Base-by-base conservation (phyloP, 1,139 yeast species). In the Blastobotrys elegans region DNA sequence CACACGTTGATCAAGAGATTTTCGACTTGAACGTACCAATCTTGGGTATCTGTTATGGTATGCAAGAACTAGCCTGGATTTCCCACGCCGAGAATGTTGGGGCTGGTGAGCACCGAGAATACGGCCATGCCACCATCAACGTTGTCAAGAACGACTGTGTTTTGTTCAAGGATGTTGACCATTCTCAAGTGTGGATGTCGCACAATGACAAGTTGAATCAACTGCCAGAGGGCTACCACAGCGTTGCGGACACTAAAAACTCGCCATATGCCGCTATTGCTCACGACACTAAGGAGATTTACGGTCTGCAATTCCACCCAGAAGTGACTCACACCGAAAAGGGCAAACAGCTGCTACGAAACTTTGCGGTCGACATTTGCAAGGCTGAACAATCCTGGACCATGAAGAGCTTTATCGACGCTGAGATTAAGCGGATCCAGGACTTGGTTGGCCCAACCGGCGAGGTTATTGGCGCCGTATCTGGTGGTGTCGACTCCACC, bases 401-500 rank as follows among this genome's bases (percentile, higher is more conserved):
- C 55, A 92, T 92, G 98, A 88, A 85, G 72, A 94, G 92, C 75
- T 92, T 92, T 70, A 85, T 94, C 63, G 96, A 88, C 62, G 88
- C 96, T 54, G 98, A 94, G 74, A 89, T 92, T 61, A 82, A 87
- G 58, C 82, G 98, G 71, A 94, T 92, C 60, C 80, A 87, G 70
- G 76, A 79, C 53, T 76, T 90, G 60, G 97, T 92, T 57, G 99
- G 99, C 50, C 97, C 96, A 57, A 84, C 90, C 52, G 98, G 96
- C 50, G 97, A 92, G 72, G 99, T 94, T 56, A 92, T 92, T 66
- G 99, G 99, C 72, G 99, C 99, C 49, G 98, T 92, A 60, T 87
- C 97, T 52, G 99, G 99, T 64, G 98, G 99, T 75, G 98, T 94
- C 56, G 99, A 92, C 71, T 92, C 98, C 49, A 92, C 99, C 42